phyloP scores from a whole-genome alignment of 164 flowering plant species.

The Sedum album region DNA sequence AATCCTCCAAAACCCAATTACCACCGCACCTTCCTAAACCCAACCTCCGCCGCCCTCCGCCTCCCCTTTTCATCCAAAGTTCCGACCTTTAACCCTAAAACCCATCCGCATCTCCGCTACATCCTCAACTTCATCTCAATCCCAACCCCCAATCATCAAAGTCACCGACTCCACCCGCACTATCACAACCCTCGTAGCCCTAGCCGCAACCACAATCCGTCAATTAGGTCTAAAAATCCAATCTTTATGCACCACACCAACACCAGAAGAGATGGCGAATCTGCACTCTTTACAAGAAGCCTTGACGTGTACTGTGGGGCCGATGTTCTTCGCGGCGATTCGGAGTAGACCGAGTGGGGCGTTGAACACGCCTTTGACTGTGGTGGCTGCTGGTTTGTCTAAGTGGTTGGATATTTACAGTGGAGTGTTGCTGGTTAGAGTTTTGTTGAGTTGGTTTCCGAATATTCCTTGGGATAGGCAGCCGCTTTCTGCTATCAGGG shows the following conservation, averaged over 20 bases:
- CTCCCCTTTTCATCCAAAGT: conserved; percentile 5
- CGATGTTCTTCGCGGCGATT: conserved; percentile 61
- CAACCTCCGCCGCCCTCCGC: conserved; percentile 1
- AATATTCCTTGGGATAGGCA: conserved; percentile 94
- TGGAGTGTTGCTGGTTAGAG: conserved; percentile 83
- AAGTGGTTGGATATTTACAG: conserved; percentile 93
- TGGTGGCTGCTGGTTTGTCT: conserved; percentile 77
- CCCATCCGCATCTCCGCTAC: conserved; percentile 14
- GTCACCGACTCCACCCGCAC: conserved; percentile 49
- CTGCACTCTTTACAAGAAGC: conserved; percentile 14
- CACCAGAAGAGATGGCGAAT: conserved; percentile 18
- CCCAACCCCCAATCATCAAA: background rate
- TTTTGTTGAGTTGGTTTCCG: conserved; percentile 97
- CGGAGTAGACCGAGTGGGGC: conserved; percentile 22
- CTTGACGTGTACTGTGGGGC: conserved; percentile 35
- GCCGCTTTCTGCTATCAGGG: conserved; percentile 81
- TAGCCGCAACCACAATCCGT: conserved; percentile 15
- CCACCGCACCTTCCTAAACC: background rate
- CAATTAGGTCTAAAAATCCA: conserved; percentile 12
- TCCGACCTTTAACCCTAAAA: conserved; percentile 4
- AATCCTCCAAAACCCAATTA: conserved; percentile 3
- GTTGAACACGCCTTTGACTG: conserved; percentile 67
- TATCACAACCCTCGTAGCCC: conserved; percentile 30
- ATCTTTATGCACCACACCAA: conserved; percentile 16
- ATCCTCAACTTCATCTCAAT: too few relatives aligned